Percentiles rank a stretch among this genome's conserved stretches.
phyloP scores from a whole-genome alignment of 2,329 filamentous ascomycete species.

The Ophiocordyceps robertsii region DNA sequence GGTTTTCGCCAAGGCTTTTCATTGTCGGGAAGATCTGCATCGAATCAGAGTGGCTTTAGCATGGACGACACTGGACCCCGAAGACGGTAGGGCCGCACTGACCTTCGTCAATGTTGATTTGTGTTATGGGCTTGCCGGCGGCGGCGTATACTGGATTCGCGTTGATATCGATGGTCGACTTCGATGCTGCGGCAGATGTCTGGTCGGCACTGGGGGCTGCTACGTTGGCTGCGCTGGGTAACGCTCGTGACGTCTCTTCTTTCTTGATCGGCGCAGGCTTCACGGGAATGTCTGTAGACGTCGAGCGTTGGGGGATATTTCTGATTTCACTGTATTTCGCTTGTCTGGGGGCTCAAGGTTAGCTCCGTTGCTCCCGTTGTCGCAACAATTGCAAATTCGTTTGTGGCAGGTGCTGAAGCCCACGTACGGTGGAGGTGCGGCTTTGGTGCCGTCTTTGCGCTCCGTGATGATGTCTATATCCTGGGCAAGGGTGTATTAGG shows the following conservation, averaged over 20 bases:
- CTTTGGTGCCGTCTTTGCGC: conserved; percentile 49
- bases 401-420: neutral
- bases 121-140: conserved; percentile 70
- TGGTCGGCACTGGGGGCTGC: conserved; percentile 33
- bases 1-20: conserved; percentile 94
- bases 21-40: conserved; percentile 54
- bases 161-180: conserved; percentile 76
- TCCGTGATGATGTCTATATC: conserved; percentile 59
- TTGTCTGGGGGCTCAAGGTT: conserved; percentile 26
- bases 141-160: conserved; percentile 66
- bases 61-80: neutral
- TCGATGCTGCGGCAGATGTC: conserved; percentile 54
- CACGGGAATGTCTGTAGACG: conserved; percentile 33
- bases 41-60: neutral
- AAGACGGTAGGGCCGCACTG: conserved; percentile 2
- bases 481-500: conserved; percentile 16
- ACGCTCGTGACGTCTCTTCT: conserved; percentile 24
- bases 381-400: no score
- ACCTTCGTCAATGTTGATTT: conserved; percentile 60
- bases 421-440: conserved; percentile 43
- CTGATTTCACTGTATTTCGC: conserved; percentile 51
- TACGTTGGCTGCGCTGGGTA: conserved; percentile 12
- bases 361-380: neutral
- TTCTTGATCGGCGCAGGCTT: conserved; percentile 34
- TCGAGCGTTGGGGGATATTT: conserved; percentile 48